A percentile compares a stretch with the other conserved stretches of the same genome.
Conservation (phyloP, 2,329 filamentous ascomycete genomes). For the Ustulina deusta region DNA sequence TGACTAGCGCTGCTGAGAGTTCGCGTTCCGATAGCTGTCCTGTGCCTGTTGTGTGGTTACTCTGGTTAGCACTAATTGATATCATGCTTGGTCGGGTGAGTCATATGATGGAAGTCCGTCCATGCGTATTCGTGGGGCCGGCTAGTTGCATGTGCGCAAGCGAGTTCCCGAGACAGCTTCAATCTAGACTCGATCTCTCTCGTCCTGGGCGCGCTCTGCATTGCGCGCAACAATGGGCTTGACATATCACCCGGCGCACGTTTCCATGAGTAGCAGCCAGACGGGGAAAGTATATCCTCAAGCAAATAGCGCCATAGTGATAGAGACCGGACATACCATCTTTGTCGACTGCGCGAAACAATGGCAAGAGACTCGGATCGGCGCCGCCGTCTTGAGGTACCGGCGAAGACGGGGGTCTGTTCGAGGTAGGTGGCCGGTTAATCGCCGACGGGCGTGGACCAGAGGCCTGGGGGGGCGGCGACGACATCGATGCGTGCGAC, state of each 20-base stretch:
- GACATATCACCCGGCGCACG: not conserved
- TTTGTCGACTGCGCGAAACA: constrained; percentile 93
- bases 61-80: constrained; percentile 24
- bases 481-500: constrained; percentile 59
- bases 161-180: constrained; percentile 2
- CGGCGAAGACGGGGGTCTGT: constrained; percentile 75
- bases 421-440: constrained; percentile 66
- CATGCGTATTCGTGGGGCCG: not conserved
- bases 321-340: constrained; percentile 66
- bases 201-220: not conserved
- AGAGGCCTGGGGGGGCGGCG: constrained; percentile 61
- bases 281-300: not conserved
- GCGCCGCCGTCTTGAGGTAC: constrained; percentile 64
- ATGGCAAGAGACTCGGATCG: constrained; percentile 80
- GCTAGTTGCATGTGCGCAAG: constrained; percentile 5
- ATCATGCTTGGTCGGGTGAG: constrained; percentile 25
- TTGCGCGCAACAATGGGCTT: not conserved
- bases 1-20: constrained; percentile 89
- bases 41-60: constrained; percentile 63
- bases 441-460: constrained; percentile 59
- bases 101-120: constrained; percentile 13
- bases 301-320: not conserved
- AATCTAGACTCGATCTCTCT: not conserved
- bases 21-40: constrained; percentile 88
- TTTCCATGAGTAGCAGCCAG: not conserved